Conservation (phyloP, 2,329 filamentous ascomycete species). For the Scedosporium minutisporum region DNA sequence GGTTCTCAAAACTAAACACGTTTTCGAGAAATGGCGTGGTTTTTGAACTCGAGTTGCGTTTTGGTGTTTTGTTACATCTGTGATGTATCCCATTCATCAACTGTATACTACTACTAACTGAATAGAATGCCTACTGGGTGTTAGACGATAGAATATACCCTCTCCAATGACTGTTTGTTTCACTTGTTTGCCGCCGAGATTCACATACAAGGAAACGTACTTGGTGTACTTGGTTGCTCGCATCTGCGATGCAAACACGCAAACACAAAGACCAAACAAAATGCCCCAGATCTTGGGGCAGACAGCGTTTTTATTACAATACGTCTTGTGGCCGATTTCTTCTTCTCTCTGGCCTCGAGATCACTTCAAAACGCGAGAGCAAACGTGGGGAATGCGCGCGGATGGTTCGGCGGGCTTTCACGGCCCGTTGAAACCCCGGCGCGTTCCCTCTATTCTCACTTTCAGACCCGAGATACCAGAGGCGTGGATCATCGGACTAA, state of each 20-base stretch:
- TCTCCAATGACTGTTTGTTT: neutral
- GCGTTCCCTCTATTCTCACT: conserved; percentile 18
- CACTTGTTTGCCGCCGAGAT: neutral
- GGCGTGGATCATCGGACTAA: conserved; percentile 53
- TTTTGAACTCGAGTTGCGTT: neutral
- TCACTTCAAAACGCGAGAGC: conserved; percentile 53
- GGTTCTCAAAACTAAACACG: conserved; percentile 21
- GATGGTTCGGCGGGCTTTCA: neutral
- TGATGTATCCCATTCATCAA: conserved; percentile 1
- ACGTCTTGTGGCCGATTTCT: conserved; percentile 43
- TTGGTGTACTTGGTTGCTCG: no score
- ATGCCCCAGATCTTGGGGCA: neutral
- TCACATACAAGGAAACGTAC: neutral
- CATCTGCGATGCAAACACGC: neutral
- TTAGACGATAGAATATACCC: conserved; percentile 5
- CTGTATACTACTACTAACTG: conserved; percentile 1
- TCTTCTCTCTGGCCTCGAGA: conserved; percentile 36
- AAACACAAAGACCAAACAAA: neutral
- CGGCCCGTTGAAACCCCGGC: neutral
- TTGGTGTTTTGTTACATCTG: conserved; percentile 7
- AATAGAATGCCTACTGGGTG: neutral
- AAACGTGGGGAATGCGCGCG: conserved; percentile 19
- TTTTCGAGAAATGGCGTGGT: neutral
- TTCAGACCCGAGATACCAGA: conserved; percentile 53
- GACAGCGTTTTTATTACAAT: conserved; percentile 52